A percentile compares a stretch with the other conserved stretches of the same genome.
Evolutionary conservation across 331 rosid genomes (phyloP).

Genomic region (Phaseolus coccineus): DNA sequence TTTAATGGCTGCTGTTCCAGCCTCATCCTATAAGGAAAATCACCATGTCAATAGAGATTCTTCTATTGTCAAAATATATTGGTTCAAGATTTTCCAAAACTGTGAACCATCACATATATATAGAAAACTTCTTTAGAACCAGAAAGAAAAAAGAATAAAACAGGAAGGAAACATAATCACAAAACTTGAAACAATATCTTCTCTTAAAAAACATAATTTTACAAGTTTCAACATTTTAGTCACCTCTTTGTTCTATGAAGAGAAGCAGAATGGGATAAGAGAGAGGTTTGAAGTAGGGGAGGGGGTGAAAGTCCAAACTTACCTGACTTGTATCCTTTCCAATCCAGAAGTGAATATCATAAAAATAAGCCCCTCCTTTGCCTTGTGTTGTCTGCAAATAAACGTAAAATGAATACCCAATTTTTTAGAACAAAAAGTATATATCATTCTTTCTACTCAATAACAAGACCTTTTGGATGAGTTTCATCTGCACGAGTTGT

Average conservation of each 20-base stretch:
- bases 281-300: slow-evolving; percentile 27
- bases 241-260: slow-evolving; percentile 11
- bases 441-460: slow-evolving; percentile 23
- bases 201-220: not conserved
- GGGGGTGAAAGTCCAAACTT: slow-evolving; percentile 37
- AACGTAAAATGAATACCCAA: slow-evolving; percentile 32
- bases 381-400: slow-evolving; percentile 82
- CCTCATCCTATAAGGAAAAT: slow-evolving; percentile 77
- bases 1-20: slow-evolving; percentile 96
- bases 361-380: slow-evolving; percentile 76
- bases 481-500: slow-evolving; percentile 4
- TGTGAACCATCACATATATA: slow-evolving; percentile 6
- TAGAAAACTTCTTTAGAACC: slow-evolving; percentile 3
- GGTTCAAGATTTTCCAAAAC: slow-evolving; percentile 14
- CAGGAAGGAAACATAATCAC: slow-evolving; percentile 21
- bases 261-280: slow-evolving; percentile 22
- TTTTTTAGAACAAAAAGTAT: slow-evolving; percentile 4
- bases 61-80: slow-evolving; percentile 14
- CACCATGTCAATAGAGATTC: slow-evolving; percentile 18
- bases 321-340: slow-evolving; percentile 99
- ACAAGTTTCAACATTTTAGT: slow-evolving; percentile 38
- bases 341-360: slow-evolving; percentile 96
- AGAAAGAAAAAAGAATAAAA: not conserved
- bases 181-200: not conserved
- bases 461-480: slow-evolving; percentile 1